Percentiles rank a stretch among this genome's conserved stretches.
Evolutionary conservation across 345 rosid genomes (phyloP).

Genomic region (Mercurialis annua): DNA sequence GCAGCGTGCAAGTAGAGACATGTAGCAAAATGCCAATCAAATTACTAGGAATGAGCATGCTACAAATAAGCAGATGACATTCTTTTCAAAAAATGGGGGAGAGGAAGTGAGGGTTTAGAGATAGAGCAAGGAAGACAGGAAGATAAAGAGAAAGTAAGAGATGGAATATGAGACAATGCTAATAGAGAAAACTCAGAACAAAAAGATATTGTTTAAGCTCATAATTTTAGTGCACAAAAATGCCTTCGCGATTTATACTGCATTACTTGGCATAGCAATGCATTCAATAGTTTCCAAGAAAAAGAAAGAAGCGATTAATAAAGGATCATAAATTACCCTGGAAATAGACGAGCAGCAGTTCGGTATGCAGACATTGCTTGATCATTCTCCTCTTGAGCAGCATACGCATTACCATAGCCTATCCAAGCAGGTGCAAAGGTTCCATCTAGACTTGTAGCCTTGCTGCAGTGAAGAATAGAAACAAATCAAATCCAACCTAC

Average conservation of each 20-base stretch:
- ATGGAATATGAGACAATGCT: background rate
- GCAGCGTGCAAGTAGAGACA: background rate
- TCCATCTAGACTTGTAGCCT: constrained; percentile 80
- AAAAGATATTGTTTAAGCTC: background rate
- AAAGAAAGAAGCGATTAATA: background rate
- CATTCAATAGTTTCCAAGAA: background rate
- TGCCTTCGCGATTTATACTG: no score
- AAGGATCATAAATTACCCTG: constrained; percentile 57
- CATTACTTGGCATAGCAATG: background rate
- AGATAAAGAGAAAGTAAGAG: background rate
- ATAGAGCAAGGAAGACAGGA: background rate
- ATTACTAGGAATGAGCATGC: background rate
- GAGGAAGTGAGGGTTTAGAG: background rate
- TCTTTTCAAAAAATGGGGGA: background rate
- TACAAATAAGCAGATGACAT: background rate
- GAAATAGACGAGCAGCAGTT: constrained; percentile 89
- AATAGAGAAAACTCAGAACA: background rate
- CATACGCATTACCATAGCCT: constrained; percentile 88
- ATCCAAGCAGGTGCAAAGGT: constrained; percentile 91
- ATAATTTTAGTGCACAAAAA: background rate
- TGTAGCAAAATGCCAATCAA: background rate
- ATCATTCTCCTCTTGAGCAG: constrained; percentile 90
- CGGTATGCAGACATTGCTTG: constrained; percentile 98
- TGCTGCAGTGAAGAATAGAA: constrained; percentile 46
- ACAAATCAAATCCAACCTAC: constrained; percentile 12